Conservation (phyloP, 2,329 filamentous ascomycete genomes). For the Fusarium brevicatenulatum region DNA sequence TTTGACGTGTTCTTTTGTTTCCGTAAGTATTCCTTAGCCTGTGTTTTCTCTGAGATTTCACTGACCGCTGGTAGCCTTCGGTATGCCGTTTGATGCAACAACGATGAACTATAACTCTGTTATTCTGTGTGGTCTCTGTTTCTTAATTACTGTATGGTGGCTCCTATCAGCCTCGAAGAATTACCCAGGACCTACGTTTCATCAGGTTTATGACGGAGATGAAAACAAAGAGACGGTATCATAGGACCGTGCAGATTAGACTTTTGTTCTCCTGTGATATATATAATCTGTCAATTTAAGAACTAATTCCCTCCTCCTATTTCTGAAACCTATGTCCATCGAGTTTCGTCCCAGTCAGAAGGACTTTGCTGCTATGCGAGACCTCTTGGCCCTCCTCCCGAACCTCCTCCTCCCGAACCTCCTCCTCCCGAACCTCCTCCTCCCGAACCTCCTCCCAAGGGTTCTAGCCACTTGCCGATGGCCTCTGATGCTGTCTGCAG, state of each 20-base stretch:
- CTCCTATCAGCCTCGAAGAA: slow-evolving; percentile 30
- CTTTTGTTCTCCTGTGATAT: not conserved
- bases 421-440: too few species aligned
- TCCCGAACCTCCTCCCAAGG: too few species aligned
- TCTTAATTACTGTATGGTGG: slow-evolving; percentile 38
- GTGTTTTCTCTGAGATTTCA: accelerated
- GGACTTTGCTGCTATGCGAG: not conserved
- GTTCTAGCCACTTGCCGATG: not conserved
- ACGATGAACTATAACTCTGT: slow-evolving; percentile 45
- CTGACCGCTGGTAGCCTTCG: slow-evolving; percentile 29
- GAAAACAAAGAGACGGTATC: not conserved
- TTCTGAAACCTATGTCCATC: not conserved
- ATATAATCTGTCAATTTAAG: accelerated
- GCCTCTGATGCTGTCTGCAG: not conserved
- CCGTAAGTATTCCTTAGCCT: slow-evolving; percentile 22
- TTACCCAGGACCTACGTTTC: slow-evolving; percentile 36
- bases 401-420: too few species aligned
- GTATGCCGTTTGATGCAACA: slow-evolving; percentile 33
- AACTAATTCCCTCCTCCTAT: not conserved
- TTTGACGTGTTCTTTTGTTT: slow-evolving; percentile 45
- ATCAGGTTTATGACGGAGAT: not conserved
- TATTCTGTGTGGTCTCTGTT: slow-evolving; percentile 28
- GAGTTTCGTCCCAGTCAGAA: not conserved
- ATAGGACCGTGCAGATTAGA: accelerated
- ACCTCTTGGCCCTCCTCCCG: not conserved